Evolutionary conservation across 768 basidiomycete genomes (phyloP).

Genomic region (Hortiboletus campestris): DNA sequence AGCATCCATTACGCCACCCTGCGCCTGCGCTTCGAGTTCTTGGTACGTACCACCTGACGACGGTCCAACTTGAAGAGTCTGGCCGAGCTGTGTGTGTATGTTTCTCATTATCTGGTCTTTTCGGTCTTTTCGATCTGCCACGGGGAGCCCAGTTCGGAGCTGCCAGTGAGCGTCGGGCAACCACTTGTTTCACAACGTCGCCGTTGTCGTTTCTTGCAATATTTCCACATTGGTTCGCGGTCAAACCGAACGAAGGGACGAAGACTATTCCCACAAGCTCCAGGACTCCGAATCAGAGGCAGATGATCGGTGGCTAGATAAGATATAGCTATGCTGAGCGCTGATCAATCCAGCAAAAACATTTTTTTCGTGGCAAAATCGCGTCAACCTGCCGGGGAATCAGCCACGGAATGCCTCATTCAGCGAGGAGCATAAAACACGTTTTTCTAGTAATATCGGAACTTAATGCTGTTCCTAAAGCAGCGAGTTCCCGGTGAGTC

Average conservation of each 20-base stretch:
- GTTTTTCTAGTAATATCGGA: conserved; percentile 2
- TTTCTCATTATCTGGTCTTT: not conserved
- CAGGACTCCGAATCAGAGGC: not conserved
- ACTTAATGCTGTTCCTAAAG: not conserved
- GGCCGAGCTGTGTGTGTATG: too few relatives aligned
- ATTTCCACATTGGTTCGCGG: not conserved
- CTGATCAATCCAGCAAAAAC: not conserved
- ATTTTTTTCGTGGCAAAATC: not conserved
- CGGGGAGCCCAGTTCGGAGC: not conserved
- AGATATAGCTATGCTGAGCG: conserved; percentile 3
- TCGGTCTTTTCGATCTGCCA: not conserved
- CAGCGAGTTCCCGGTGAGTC: not conserved
- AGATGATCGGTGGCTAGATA: conserved; percentile 2
- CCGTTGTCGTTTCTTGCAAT: not conserved
- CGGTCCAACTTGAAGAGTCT: too few relatives aligned
- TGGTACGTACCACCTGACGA: not conserved
- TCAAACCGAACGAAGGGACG: not conserved
- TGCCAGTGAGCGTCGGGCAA: not conserved
- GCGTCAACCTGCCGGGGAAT: not conserved
- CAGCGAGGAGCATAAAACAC: conserved; percentile 8
- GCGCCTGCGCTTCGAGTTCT: not conserved
- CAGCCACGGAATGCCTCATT: not conserved
- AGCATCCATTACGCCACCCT: not conserved
- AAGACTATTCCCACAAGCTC: not conserved
- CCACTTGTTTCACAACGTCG: not conserved